phyloP scores from a whole-genome alignment of 176 grass and related monocot genomes.

The Ensete glaucum region DNA sequence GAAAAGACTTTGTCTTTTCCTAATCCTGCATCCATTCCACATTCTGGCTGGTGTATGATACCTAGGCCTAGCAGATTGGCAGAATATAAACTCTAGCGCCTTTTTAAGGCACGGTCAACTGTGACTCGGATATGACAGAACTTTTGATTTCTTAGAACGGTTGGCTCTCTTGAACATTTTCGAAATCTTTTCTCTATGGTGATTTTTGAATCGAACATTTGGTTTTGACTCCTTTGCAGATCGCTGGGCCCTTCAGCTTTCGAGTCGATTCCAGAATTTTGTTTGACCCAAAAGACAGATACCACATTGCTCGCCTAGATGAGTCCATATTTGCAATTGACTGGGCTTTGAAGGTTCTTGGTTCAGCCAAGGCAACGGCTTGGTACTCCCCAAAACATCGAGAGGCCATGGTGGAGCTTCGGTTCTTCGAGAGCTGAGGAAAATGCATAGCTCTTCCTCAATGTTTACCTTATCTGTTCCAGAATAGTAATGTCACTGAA shows the following conservation, averaged over 20 bases:
- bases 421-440: conserved; percentile 67
- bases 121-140: neutral
- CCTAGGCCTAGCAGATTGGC: too few relatives aligned
- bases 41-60: neutral
- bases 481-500: too few relatives aligned
- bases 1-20: too few relatives aligned
- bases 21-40: neutral
- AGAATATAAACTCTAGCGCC: too few relatives aligned
- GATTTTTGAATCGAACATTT: neutral
- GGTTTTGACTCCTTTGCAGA: conserved; percentile 28
- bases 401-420: conserved; percentile 81
- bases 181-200: neutral
- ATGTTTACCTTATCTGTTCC: too few relatives aligned
- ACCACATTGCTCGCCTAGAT: conserved; percentile 41
- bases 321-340: conserved; percentile 75
- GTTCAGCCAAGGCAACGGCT: conserved; percentile 87
- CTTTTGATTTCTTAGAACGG: neutral
- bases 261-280: conserved; percentile 60
- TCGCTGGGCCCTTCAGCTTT: conserved; percentile 88
- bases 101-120: neutral
- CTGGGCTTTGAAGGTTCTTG: conserved; percentile 87
- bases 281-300: conserved; percentile 39
- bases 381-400: conserved; percentile 77
- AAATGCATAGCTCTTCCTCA: neutral
- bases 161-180: neutral